A percentile compares a stretch with the other conserved stretches of the same genome.
Conservation (phyloP, 768 basidiomycete species). For the Mycena filopes region DNA sequence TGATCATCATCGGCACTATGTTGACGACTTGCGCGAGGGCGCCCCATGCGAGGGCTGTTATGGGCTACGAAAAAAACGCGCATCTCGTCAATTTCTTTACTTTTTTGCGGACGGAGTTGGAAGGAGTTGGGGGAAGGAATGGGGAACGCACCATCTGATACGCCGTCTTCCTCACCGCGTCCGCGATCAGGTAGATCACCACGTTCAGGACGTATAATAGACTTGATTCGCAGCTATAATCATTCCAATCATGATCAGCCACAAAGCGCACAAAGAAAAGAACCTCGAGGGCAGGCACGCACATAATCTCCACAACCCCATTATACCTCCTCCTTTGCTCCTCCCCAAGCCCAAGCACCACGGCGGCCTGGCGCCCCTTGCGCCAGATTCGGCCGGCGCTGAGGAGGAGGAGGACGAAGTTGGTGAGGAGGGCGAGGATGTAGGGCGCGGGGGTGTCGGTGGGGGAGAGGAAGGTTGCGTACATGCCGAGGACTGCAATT, state of each 20-base stretch:
- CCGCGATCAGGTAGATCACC: constrained; percentile 2
- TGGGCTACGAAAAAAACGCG: neutral
- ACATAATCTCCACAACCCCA: neutral
- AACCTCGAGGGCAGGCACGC: too few species aligned
- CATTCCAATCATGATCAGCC: too few species aligned
- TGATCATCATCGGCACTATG: constrained; percentile 19
- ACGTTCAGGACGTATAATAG: constrained; percentile 1
- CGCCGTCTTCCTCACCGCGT: too few species aligned
- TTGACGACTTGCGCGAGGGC: constrained; percentile 12
- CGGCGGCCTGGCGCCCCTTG: constrained; percentile 1
- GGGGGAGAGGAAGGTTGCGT: neutral
- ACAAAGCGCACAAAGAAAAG: too few species aligned
- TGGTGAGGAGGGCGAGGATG: neutral
- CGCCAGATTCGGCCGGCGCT: constrained; percentile 8
- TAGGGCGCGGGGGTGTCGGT: neutral
- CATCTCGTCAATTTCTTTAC: too few species aligned
- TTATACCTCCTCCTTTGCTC: neutral
- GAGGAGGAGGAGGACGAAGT: neutral
- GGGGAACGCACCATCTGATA: too few species aligned
- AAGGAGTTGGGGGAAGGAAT: too few species aligned
- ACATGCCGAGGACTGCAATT: neutral
- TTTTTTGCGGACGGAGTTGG: too few species aligned
- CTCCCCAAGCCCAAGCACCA: neutral
- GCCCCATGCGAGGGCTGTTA: constrained; percentile 1
- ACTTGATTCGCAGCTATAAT: constrained; percentile 6